phyloP scores from a whole-genome alignment of 2,329 filamentous ascomycete species.

The Aureobasidium melanogenum region DNA sequence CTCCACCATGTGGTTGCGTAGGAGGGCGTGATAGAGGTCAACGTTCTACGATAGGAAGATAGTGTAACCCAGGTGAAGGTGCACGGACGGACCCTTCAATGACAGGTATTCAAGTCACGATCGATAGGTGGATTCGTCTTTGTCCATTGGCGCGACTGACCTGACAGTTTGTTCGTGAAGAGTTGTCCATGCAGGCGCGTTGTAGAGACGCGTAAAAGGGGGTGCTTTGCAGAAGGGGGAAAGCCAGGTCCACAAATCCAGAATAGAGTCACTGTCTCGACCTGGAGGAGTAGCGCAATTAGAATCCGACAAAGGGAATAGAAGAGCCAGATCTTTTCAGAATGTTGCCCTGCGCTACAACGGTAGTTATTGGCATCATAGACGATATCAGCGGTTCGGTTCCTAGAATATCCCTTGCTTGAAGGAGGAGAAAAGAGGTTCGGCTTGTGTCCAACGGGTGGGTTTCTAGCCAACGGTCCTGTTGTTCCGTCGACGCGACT shows the following conservation, averaged over 20 bases:
- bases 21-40: conserved; percentile 7
- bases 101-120: conserved; percentile 5
- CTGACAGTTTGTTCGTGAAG: neutral
- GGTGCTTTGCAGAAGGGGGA: neutral
- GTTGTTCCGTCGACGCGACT: conserved; percentile 6
- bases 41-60: conserved; percentile 8
- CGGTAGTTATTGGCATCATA: neutral
- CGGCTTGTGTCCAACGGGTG: conserved; percentile 9
- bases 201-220: conserved; percentile 11
- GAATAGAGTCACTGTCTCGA: neutral
- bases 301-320: neutral
- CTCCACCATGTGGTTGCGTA: neutral
- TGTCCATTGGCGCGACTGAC: neutral
- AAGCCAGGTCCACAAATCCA: neutral
- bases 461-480: neutral
- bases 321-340: neutral
- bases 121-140: neutral
- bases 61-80: conserved; percentile 11
- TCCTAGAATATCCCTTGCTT: conserved; percentile 7
- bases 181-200: conserved; percentile 10
- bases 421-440: neutral
- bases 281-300: neutral
- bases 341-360: conserved; percentile 11
- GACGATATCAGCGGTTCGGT: neutral
- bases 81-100: conserved; percentile 5